Evolutionary conservation across 73 alveolate genomes (phyloP).

Genomic region (Breviolum minutum): DNA sequence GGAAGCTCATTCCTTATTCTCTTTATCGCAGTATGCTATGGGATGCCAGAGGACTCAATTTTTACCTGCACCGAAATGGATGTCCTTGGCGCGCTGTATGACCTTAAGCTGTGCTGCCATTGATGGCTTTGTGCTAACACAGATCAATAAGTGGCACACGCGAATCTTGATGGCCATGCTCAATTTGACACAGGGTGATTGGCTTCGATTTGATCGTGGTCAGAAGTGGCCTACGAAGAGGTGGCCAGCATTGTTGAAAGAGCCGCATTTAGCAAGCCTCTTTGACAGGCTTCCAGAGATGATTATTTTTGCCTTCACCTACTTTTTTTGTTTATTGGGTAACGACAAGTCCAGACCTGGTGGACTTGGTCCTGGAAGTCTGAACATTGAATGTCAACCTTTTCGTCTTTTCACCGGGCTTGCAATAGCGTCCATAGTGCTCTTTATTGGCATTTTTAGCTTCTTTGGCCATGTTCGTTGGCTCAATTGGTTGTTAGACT

Average conservation of each 20-base stretch:
- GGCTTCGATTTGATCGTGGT: conserved; percentile 67
- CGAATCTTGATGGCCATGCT: conserved; percentile 82
- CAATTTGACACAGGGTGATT: conserved; percentile 62
- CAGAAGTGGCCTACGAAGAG: conserved; percentile 36
- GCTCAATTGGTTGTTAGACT: conserved; percentile 19
- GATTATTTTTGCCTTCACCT: conserved; percentile 8
- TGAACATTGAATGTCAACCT: conserved; percentile 20
- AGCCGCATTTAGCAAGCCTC: conserved; percentile 54
- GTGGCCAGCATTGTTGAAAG: conserved; percentile 21
- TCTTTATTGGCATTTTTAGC: conserved; percentile 41
- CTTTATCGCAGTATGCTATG: conserved; percentile 69
- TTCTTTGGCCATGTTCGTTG: conserved; percentile 64
- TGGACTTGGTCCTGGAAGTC: background rate
- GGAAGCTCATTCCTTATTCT: conserved; percentile 64
- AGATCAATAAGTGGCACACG: conserved; percentile 91
- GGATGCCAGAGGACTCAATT: conserved; percentile 81
- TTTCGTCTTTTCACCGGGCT: conserved; percentile 37
- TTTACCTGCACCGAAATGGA: conserved; percentile 53
- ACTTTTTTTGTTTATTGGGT: conserved; percentile 19
- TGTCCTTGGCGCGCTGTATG: conserved; percentile 71
- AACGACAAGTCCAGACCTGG: conserved; percentile 33
- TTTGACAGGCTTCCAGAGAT: conserved; percentile 66
- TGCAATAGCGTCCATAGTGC: background rate
- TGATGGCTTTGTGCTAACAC: conserved; percentile 82
- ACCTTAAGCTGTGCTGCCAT: conserved; percentile 93